phyloP scores from a whole-genome alignment of 257 asterid species.

The Cinchona pubescens region DNA sequence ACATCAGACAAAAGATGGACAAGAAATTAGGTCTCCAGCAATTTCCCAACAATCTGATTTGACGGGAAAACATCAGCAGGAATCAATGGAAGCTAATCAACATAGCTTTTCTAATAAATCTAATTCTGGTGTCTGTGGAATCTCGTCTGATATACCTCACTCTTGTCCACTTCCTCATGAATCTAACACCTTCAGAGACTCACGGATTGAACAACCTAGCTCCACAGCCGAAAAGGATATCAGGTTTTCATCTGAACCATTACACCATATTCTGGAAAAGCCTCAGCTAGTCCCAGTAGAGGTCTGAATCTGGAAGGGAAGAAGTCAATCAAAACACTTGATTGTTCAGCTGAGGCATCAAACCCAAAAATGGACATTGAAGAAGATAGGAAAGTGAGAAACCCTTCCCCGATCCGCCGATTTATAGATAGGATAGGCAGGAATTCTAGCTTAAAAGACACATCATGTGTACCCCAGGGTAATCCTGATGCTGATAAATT shows the following conservation, averaged over 20 bases:
- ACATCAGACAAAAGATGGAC: slow-evolving; percentile 22
- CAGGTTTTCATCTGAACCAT: slow-evolving; percentile 6
- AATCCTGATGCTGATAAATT: slow-evolving; percentile 14
- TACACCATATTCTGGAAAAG: slow-evolving; percentile 20
- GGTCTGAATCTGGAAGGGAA: slow-evolving; percentile 30
- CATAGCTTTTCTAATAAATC: slow-evolving; percentile 28
- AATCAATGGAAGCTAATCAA: slow-evolving; percentile 20
- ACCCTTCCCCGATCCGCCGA: slow-evolving; percentile 57
- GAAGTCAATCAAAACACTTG: slow-evolving; percentile 27
- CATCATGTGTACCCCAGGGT: slow-evolving; percentile 20
- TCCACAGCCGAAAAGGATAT: slow-evolving; percentile 5
- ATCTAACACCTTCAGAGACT: slow-evolving; percentile 7
- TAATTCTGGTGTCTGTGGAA: slow-evolving; percentile 7
- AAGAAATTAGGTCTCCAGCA: slow-evolving; percentile 14
- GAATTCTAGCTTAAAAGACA: slow-evolving; percentile 38
- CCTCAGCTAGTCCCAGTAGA: slow-evolving; percentile 30
- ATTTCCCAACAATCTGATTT: slow-evolving; percentile 20
- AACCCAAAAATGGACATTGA: slow-evolving; percentile 19
- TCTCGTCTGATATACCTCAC: slow-evolving; percentile 20
- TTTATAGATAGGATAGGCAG: slow-evolving; percentile 44
- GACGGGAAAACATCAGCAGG: slow-evolving; percentile 6
- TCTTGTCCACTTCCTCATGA: slow-evolving; percentile 23
- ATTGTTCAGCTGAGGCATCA: slow-evolving; percentile 24
- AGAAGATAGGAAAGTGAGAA: slow-evolving; percentile 41
- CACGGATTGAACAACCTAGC: slow-evolving; percentile 19